Evolutionary conservation across 148 eudicot genomes (phyloP).

Genomic region (Nepenthes mirabilis): DNA sequence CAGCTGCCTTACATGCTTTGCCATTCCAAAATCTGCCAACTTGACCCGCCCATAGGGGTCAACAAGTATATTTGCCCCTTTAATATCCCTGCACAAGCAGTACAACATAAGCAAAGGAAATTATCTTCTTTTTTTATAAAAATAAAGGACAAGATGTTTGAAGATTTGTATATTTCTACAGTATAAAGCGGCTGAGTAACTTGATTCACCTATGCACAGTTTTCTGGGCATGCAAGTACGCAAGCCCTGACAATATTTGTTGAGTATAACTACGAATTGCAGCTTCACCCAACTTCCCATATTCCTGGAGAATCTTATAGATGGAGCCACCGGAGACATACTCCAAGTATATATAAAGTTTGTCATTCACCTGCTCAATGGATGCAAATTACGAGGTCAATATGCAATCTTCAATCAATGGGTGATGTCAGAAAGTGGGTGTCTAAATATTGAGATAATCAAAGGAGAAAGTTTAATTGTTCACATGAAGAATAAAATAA

Average conservation of each 20-base stretch:
- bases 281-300: conserved; percentile 79
- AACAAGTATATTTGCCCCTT: conserved; percentile 97
- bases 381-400: too few species aligned
- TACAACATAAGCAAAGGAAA: conserved; percentile 6
- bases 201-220: conserved; percentile 72
- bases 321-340: conserved; percentile 97
- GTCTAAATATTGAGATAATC: too few species aligned
- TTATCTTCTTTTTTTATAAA: background rate
- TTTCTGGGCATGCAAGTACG: conserved; percentile 72
- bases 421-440: too few species aligned
- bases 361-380: conserved; percentile 58
- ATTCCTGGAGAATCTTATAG: conserved; percentile 90
- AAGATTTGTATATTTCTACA: background rate
- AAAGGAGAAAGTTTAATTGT: too few species aligned
- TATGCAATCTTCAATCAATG: too few species aligned
- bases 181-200: conserved; percentile 1
- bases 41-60: conserved; percentile 91
- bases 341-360: conserved; percentile 87
- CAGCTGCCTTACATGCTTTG: conserved; percentile 73
- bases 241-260: conserved; percentile 93
- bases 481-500: background rate
- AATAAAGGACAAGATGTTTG: background rate
- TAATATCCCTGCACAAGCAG: conserved; percentile 64
- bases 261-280: conserved; percentile 89
- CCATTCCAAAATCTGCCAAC: conserved; percentile 99